These are phyloP conservation scores for Albophoma yamanashiensis DNA, from an alignment of 2,329 filamentous ascomycete species.

Conservation along the genomic window DNA sequence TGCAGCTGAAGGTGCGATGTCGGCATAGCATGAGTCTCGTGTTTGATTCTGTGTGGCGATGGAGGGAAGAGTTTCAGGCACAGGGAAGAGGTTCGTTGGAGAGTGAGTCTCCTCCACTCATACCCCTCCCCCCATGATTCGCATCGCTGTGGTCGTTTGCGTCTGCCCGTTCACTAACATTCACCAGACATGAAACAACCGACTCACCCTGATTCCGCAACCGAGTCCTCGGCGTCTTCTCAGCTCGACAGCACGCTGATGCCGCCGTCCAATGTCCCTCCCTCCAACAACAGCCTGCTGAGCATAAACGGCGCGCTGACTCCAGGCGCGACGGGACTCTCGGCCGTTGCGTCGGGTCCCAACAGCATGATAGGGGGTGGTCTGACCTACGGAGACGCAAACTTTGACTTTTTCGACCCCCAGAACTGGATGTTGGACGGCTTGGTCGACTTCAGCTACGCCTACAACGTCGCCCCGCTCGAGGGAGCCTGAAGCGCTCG, in stretches of 20 bases:
- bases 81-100: constrained; percentile 60
- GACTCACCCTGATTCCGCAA: constrained; percentile 71
- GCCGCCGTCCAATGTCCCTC: constrained; percentile 21
- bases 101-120: constrained; percentile 37
- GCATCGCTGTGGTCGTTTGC: not conserved
- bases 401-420: constrained; percentile 84
- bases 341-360: constrained; percentile 24
- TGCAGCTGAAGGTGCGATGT: constrained; percentile 74
- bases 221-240: constrained; percentile 59
- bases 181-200: constrained; percentile 66
- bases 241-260: constrained; percentile 52
- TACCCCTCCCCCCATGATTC: not conserved
- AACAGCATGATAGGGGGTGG: constrained; percentile 37
- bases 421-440: constrained; percentile 91
- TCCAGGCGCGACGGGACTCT: constrained; percentile 35
- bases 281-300: constrained; percentile 31
- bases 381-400: constrained; percentile 53
- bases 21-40: constrained; percentile 78
- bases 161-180: not conserved
- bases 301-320: constrained; percentile 41
- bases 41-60: constrained; percentile 78
- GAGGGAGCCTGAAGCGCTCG: constrained; percentile 33
- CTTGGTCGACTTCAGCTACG: constrained; percentile 68
- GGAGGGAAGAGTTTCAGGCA: constrained; percentile 69
- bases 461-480: constrained; percentile 38